Percentiles rank a stretch among this genome's conserved stretches.
Conservation (phyloP, 2,329 filamentous ascomycete species). For the Cladosporium cucumerinum region DNA sequence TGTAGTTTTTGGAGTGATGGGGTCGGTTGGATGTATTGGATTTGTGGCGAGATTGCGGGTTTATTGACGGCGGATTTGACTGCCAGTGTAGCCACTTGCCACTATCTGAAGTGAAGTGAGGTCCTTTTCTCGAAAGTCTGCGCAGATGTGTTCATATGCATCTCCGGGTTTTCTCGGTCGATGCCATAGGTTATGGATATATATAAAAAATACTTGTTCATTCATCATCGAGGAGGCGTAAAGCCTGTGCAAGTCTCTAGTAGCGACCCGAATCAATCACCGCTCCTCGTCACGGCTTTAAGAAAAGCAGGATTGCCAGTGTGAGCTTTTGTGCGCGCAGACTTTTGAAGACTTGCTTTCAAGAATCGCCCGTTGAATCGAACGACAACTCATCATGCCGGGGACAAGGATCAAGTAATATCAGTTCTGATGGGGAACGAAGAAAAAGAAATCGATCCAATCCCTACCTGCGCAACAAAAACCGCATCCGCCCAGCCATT, state of each 20-base stretch:
- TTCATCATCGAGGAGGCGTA: not conserved
- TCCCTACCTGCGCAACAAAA: conserved; percentile 63
- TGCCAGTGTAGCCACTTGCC: not conserved
- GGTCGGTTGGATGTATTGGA: not conserved
- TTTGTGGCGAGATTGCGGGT: not conserved
- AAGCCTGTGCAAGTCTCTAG: not conserved
- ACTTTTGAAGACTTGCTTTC: not conserved
- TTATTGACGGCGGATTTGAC: not conserved
- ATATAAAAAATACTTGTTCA: not conserved
- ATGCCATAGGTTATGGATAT: not conserved
- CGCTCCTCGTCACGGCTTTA: no score
- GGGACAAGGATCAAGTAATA: not conserved
- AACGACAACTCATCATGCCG: not conserved
- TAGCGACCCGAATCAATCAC: not conserved
- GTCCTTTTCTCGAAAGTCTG: not conserved
- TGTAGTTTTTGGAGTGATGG: not conserved
- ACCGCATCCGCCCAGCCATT: conserved; percentile 62
- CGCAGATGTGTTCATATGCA: not conserved
- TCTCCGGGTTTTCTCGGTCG: not conserved
- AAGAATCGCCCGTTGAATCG: not conserved
- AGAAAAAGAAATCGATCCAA: not conserved
- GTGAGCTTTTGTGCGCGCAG: not conserved
- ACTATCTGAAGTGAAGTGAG: not conserved
- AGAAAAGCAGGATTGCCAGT: no score
- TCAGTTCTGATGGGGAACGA: not conserved